A percentile compares a stretch with the other conserved stretches of the same genome.
Conservation (phyloP, 2,329 filamentous ascomycete genomes). For the Biscogniauxia marginata region DNA sequence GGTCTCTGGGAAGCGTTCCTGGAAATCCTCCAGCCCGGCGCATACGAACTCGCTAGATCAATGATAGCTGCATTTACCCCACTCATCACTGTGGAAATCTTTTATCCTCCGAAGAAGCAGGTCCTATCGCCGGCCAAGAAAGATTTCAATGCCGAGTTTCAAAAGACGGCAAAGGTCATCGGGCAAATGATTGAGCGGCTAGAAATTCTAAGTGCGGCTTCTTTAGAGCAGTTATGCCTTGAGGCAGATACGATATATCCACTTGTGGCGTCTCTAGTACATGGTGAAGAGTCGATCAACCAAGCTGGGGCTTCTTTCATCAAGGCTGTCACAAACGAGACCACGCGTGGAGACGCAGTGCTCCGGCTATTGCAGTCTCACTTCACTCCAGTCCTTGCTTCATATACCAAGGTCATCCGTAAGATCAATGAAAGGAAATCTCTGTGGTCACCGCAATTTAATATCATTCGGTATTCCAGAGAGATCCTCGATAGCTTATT, state of each 20-base stretch:
- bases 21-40: slow-evolving; percentile 63
- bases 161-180: slow-evolving; percentile 56
- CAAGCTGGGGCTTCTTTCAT: slow-evolving; percentile 79
- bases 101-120: slow-evolving; percentile 55
- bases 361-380: slow-evolving; percentile 44
- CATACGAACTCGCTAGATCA: slow-evolving; percentile 70
- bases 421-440: slow-evolving; percentile 41
- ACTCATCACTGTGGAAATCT: slow-evolving; percentile 73
- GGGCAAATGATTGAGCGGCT: slow-evolving; percentile 75
- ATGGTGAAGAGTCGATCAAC: slow-evolving; percentile 75
- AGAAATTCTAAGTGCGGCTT: slow-evolving; percentile 68
- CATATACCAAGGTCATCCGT: slow-evolving; percentile 43
- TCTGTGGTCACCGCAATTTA: slow-evolving; percentile 58
- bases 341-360: slow-evolving; percentile 51
- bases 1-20: slow-evolving; percentile 78
- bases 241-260: slow-evolving; percentile 68
- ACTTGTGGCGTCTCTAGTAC: slow-evolving; percentile 76
- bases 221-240: slow-evolving; percentile 69
- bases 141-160: slow-evolving; percentile 76
- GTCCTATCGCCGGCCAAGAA: slow-evolving; percentile 46
- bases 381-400: slow-evolving; percentile 43
- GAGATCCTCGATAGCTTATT: slow-evolving; percentile 57
- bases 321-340: slow-evolving; percentile 74
- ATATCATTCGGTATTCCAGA: slow-evolving; percentile 55
- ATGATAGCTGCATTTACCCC: slow-evolving; percentile 70